Base-by-base conservation (phyloP, 441 rosid genomes). In the Rhodomyrtus psidioides region DNA sequence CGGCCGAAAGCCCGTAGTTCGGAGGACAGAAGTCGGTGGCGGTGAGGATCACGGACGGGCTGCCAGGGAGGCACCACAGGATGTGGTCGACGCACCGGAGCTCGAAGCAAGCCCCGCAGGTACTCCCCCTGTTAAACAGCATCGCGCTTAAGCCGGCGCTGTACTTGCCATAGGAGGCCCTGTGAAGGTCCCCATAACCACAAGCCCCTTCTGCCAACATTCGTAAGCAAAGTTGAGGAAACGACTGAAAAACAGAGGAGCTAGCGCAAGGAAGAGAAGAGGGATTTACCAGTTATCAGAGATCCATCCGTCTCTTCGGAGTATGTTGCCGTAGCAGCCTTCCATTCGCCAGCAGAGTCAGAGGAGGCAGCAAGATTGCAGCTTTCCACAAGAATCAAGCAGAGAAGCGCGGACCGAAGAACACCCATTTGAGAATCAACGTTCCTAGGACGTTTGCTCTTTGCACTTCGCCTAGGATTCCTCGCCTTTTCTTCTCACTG, bases 11-110 rank as follows among this genome's bases (percentile, higher is more conserved):
- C 30, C 97, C 99, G 30, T 91, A 91, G 88, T 96, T 96, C 6
- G 98, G 99, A 84, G 98, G 97, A 83, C 99, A 96, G 86, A 96
- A 96, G 89, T 96, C 97, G 17, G 99, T 96, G 90, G 98, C 97
- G 1, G 99, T 94, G 83, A 96, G 96, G 83, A 92, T 87, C 57
- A 95, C 93, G 1, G 98, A 91, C 34, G 99, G 99, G 88, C 98
- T 96, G 49, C 97, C 99, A 39, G 92, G 94, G 81, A 90, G 90
- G 89, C 99, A 96, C 98, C 98, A 95, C 82, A 90, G 62, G 82
- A 95, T 93, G 88, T 96, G 97, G 88, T 96, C 94, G 79, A 96
- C 99, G 81, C 99, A 96, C 89, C 99, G 91, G 79, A 95, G 85
- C 92, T 95, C 95, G 85, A 94, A 90, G 92, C 98, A 95, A 92